Base-by-base conservation (phyloP, 176 grass and related monocot species). In the Thalia dealbata region DNA sequence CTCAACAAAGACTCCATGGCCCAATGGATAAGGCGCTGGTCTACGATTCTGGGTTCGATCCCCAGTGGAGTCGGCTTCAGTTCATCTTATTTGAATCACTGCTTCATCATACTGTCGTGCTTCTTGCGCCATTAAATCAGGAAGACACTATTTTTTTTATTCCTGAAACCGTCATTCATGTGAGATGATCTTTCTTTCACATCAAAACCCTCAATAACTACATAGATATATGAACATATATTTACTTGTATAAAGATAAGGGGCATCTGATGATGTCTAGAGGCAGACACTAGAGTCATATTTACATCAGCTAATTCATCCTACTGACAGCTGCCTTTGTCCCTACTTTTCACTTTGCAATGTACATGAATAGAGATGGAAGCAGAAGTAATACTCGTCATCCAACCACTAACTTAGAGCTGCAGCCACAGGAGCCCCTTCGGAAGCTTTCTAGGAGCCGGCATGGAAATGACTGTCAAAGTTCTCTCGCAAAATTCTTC, bases 1-100 rank as follows among this genome's bases (percentile, higher is more conserved):
- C n/a, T n/a, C n/a, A 18, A 29, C 23, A 15, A 18, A 0, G 84
- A 88, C 85, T 92, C 87, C 81, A 78, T 92, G 89, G 89, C 92
- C 92, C 93, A 92, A 91, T 91, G 95, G 90, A 91, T 88, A 91
- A 88, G 87, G 87, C 87, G 87, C 87, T 92, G 93, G 87, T 92
- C 85, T 90, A 97, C 87, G 89, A n/a, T n/a, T n/a, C n/a, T n/a
- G n/a, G n/a, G n/a, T n/a, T n/a, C n/a, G n/a, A n/a, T n/a, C n/a
- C n/a, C n/a, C n/a, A n/a, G n/a, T n/a, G n/a, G n/a, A n/a, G n/a
- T n/a, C n/a, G n/a, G n/a, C n/a, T n/a, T n/a, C n/a, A n/a, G n/a
- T n/a, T n/a, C n/a, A n/a, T n/a, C n/a, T n/a, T n/a, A n/a, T n/a
- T n/a, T n/a, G n/a, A n/a, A n/a, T n/a, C n/a, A n/a, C n/a, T n/a